phyloP scores from a whole-genome alignment of 208 protist species.

The Wallacemonas rigidus region DNA sequence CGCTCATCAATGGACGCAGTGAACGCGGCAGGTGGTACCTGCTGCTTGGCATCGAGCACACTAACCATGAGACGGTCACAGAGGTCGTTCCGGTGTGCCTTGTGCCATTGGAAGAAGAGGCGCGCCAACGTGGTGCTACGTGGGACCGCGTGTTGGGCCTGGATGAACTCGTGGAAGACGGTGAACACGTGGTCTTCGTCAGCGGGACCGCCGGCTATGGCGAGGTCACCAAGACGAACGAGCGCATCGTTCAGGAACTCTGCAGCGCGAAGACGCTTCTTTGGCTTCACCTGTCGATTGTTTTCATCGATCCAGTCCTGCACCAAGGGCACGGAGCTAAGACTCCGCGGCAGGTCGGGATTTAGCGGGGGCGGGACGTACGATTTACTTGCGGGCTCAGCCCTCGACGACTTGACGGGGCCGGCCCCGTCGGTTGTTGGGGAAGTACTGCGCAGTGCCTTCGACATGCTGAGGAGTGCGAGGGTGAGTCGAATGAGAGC shows the following conservation, averaged over 20 bases:
- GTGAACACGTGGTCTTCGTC: constrained; percentile 22
- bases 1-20: constrained; percentile 57
- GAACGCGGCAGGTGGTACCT: constrained; percentile 27
- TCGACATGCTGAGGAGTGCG: not conserved
- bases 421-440: not conserved
- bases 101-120: constrained; percentile 63
- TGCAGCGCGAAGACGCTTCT: constrained; percentile 35
- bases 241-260: constrained; percentile 81
- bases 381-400: not conserved
- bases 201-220: constrained; percentile 16
- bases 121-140: constrained; percentile 54
- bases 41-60: constrained; percentile 28
- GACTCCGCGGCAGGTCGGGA: constrained; percentile 40
- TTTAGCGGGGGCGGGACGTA: constrained; percentile 4
- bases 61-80: constrained; percentile 31
- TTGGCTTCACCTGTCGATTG: constrained; percentile 55
- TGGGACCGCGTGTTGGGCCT: constrained; percentile 49
- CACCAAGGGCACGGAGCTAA: constrained; percentile 52
- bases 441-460: not conserved
- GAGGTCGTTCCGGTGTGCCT: constrained; percentile 29
- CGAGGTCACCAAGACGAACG: constrained; percentile 35
- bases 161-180: constrained; percentile 53
- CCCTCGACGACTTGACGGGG: not conserved
- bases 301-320: constrained; percentile 54
- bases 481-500: too few relatives aligned